These are phyloP conservation scores for Fraxinus excelsior DNA, from an alignment of 257 asterid species.

Conservation along the genomic window DNA sequence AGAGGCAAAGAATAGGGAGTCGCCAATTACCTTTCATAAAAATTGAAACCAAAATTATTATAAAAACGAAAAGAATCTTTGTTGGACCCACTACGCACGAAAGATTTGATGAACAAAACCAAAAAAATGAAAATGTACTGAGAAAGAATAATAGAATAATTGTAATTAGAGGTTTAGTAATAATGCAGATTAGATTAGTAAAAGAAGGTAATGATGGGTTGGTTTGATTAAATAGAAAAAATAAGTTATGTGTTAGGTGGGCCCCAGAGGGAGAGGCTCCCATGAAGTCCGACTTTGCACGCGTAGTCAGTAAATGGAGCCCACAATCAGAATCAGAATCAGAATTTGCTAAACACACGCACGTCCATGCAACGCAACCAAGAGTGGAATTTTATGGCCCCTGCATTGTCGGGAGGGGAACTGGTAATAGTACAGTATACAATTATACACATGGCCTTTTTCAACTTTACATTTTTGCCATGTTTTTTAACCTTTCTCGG, in stretches of 20 bases:
- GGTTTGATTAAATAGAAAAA: constrained; percentile 14
- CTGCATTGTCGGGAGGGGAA: constrained; percentile 29
- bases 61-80: not conserved
- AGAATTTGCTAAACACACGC: constrained; percentile 23
- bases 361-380: constrained; percentile 47
- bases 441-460: not conserved
- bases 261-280: constrained; percentile 23
- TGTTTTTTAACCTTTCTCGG: not conserved
- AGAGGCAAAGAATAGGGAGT: too few species aligned
- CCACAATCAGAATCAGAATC: constrained; percentile 28
- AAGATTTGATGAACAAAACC: not conserved
- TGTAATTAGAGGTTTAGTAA: constrained; percentile 5
- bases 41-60: not conserved
- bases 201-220: constrained; percentile 33
- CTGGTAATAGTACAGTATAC: not conserved
- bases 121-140: not conserved
- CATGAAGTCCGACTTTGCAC: constrained; percentile 46
- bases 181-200: constrained; percentile 35
- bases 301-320: constrained; percentile 58
- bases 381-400: constrained; percentile 66
- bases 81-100: not conserved
- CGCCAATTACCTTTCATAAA: too few species aligned
- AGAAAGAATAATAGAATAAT: too few species aligned
- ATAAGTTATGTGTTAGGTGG: constrained; percentile 12
- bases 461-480: not conserved